A percentile compares a stretch with the other conserved stretches of the same genome.
Evolutionary conservation across 1,284 basidiomycete genomes (phyloP).

Genomic region (Thecaphora frezii): DNA sequence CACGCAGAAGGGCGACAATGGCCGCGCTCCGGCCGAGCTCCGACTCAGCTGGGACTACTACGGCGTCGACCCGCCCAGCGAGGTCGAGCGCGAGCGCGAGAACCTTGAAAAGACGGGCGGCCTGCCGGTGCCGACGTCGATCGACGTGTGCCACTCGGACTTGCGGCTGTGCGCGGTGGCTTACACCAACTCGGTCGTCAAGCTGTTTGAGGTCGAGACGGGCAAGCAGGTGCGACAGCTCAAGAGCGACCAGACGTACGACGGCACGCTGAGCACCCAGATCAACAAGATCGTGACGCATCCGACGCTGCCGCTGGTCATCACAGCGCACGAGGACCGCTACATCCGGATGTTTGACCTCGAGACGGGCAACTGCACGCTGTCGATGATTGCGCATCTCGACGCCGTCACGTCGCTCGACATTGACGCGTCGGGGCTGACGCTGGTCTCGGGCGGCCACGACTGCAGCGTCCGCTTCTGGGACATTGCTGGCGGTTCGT

Average conservation of each 20-base stretch:
- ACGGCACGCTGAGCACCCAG: conserved; percentile 67
- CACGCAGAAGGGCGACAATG: conserved; percentile 60
- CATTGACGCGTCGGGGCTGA: conserved; percentile 81
- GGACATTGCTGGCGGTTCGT: conserved; percentile 71
- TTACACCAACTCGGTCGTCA: conserved; percentile 85
- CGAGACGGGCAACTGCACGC: conserved; percentile 76
- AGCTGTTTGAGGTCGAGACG: conserved; percentile 83
- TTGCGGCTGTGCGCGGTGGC: conserved; percentile 67
- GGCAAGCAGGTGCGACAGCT: conserved; percentile 76
- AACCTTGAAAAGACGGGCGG: conserved; percentile 31
- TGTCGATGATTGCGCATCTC: conserved; percentile 86
- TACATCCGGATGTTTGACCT: conserved; percentile 87
- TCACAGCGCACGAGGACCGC: conserved; percentile 91
- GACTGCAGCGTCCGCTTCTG: conserved; percentile 94
- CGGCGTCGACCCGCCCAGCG: conserved; percentile 60
- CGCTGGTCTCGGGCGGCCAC: conserved; percentile 84
- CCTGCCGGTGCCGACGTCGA: conserved; percentile 70
- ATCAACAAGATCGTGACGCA: conserved; percentile 88
- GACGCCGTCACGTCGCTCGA: conserved; percentile 87
- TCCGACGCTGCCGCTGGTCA: conserved; percentile 82
- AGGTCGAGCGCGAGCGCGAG: conserved; percentile 60
- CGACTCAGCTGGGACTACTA: conserved; percentile 74
- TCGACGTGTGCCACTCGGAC: conserved; percentile 71
- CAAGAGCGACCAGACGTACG: conserved; percentile 70
- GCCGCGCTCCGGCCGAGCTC: conserved; percentile 17